Evolutionary conservation across 306 rosid genomes (phyloP).

Genomic region (Astragalus membranaceus): DNA sequence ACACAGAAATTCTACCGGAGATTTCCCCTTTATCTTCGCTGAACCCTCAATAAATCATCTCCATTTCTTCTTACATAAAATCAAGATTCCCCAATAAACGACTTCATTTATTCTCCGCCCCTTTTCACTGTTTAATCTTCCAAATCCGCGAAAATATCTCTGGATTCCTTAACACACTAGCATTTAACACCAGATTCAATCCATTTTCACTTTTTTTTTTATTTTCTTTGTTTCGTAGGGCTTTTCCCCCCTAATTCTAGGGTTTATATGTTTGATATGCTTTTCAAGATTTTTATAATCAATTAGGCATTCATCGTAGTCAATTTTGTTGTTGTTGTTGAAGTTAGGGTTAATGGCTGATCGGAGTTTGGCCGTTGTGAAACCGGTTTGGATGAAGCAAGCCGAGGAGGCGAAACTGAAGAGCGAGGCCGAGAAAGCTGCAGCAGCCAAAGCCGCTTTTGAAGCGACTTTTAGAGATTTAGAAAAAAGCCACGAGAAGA

Average conservation of each 20-base stretch:
- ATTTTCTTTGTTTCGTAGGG: not conserved
- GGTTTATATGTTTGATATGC: not conserved
- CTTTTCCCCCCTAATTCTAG: not conserved
- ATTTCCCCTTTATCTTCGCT: not conserved
- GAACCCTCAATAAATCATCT: not conserved
- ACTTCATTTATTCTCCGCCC: not conserved
- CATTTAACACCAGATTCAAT: not conserved
- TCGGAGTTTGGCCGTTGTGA: slow-evolving; percentile 55
- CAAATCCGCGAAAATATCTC: not conserved
- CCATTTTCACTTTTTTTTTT: not conserved
- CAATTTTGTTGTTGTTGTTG: not conserved
- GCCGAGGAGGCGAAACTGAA: slow-evolving; percentile 92
- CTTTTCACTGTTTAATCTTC: not conserved
- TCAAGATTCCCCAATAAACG: not conserved
- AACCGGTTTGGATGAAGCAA: slow-evolving; percentile 96
- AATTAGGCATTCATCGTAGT: slow-evolving; percentile 1
- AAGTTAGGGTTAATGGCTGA: slow-evolving; percentile 65
- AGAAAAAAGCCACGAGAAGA: slow-evolving; percentile 50
- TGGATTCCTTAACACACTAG: not conserved
- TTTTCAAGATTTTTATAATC: not conserved
- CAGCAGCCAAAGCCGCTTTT: slow-evolving; percentile 94
- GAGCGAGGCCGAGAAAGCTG: slow-evolving; percentile 90
- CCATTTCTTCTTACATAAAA: not conserved
- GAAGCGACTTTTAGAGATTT: slow-evolving; percentile 90
- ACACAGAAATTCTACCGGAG: not conserved